phyloP scores from a whole-genome alignment of 176 grass and related monocot species.

The Pontederia paniculata region DNA sequence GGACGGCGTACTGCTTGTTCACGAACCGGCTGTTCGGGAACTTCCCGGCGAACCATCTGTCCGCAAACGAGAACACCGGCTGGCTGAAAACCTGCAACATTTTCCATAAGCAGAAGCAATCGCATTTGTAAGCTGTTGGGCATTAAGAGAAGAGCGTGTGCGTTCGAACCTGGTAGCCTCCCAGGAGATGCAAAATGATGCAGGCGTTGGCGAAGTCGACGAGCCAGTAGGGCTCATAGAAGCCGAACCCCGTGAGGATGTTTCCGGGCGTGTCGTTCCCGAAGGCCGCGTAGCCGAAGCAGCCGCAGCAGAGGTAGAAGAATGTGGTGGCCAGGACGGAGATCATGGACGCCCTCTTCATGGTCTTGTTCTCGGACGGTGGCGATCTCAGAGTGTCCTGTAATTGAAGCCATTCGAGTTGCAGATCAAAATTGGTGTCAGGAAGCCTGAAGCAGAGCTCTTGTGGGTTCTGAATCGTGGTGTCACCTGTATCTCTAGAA shows the following conservation, averaged over 20 bases:
- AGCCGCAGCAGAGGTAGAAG: slow-evolving; percentile 83
- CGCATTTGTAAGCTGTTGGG: not conserved
- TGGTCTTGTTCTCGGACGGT: slow-evolving; percentile 59
- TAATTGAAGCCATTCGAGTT: not conserved
- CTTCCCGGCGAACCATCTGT: slow-evolving; percentile 18
- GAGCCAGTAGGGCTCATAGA: slow-evolving; percentile 71
- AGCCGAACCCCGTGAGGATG: slow-evolving; percentile 68
- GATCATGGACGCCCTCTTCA: slow-evolving; percentile 61
- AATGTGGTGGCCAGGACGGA: slow-evolving; percentile 56
- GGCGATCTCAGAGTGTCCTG: slow-evolving; percentile 62
- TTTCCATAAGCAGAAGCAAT: not conserved
- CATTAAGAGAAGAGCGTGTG: no score
- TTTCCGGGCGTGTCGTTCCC: slow-evolving; percentile 52
- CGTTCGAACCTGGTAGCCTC: slow-evolving; percentile 50
- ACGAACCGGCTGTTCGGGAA: slow-evolving; percentile 18
- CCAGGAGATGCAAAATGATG: slow-evolving; percentile 57
- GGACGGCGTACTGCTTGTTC: slow-evolving; percentile 19
- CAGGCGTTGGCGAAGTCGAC: slow-evolving; percentile 70
- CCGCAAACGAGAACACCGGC: slow-evolving; percentile 42
- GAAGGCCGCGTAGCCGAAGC: slow-evolving; percentile 70
- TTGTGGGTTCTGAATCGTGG: not conserved
- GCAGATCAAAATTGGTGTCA: not conserved
- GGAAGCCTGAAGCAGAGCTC: no score
- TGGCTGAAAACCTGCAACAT: slow-evolving; percentile 34
- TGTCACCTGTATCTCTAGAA: slow-evolving; percentile 52